Percentiles rank a stretch among this genome's conserved stretches.
Evolutionary conservation across 1,284 basidiomycete genomes (phyloP).

Genomic region (Irpex sp.): DNA sequence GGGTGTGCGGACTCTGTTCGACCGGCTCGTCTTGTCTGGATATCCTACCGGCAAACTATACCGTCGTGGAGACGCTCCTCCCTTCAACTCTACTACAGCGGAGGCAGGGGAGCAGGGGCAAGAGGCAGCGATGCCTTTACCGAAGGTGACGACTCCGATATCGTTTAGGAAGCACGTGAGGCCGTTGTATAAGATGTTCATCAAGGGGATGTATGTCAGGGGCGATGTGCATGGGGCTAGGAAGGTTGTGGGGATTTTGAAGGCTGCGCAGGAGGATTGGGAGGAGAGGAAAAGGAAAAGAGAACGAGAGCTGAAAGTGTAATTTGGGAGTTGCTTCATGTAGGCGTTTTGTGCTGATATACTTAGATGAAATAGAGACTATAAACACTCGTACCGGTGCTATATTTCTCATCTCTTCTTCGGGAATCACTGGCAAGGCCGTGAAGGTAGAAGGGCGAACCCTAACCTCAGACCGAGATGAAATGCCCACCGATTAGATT

Average conservation of each 20-base stretch:
- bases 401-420: too few relatives aligned
- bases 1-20: conserved; percentile 54
- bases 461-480: not conserved
- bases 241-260: conserved; percentile 52
- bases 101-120: not conserved
- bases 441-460: not conserved
- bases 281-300: conserved; percentile 1
- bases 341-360: not conserved
- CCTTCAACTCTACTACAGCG: conserved; percentile 13
- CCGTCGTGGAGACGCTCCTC: conserved; percentile 9
- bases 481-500: not conserved
- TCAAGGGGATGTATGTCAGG: conserved; percentile 54
- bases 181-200: conserved; percentile 69
- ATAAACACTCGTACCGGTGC: too few relatives aligned
- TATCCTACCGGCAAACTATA: conserved; percentile 40
- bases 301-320: not conserved
- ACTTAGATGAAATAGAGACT: not conserved
- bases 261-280: conserved; percentile 32
- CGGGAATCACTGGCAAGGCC: too few relatives aligned
- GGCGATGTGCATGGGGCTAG: conserved; percentile 51
- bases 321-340: not conserved
- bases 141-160: conserved; percentile 34
- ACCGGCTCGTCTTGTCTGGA: conserved; percentile 51
- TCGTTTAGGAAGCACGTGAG: conserved; percentile 53
- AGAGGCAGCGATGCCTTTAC: conserved; percentile 23